Conservation (phyloP, 2,329 filamentous ascomycete species). For the Cercospora sp. region DNA sequence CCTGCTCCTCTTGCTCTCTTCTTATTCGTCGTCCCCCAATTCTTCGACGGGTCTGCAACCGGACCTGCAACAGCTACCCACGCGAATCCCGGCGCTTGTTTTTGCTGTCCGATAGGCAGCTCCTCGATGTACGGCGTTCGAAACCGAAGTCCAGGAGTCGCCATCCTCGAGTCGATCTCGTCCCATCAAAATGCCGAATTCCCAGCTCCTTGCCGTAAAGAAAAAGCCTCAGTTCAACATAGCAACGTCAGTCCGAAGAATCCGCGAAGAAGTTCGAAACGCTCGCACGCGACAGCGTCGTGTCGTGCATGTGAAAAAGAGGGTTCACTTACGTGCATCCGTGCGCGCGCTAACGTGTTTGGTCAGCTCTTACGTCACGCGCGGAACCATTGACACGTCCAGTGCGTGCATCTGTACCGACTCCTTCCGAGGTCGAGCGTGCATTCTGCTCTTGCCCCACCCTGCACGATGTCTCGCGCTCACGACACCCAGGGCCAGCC, state of each 20-base stretch:
- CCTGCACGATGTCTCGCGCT: conserved; percentile 1
- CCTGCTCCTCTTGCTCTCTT: conserved; percentile 68
- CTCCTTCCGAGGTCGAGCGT: conserved; percentile 7
- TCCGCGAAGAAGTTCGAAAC: conserved; percentile 11
- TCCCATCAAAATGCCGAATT: background rate
- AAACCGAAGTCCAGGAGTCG: conserved; percentile 34
- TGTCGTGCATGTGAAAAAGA: conserved; percentile 15
- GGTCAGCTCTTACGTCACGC: background rate
- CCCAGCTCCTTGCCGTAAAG: background rate
- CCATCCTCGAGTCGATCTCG: conserved; percentile 8
- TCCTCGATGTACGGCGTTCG: conserved; percentile 75
- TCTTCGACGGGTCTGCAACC: conserved; percentile 55
- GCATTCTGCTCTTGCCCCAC: background rate
- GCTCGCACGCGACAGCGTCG: conserved; percentile 8
- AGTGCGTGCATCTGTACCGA: conserved; percentile 2
- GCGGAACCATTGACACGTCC: background rate
- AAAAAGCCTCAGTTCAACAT: background rate
- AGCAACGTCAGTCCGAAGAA: conserved; percentile 11
- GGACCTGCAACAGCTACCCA: conserved; percentile 77
- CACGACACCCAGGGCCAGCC: background rate
- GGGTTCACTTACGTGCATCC: conserved; percentile 6
- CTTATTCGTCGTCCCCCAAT: conserved; percentile 48
- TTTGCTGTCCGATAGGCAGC: conserved; percentile 64
- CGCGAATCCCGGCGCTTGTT: conserved; percentile 83
- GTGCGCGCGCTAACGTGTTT: background rate